phyloP scores from a whole-genome alignment of 2,329 filamentous ascomycete genomes.

The Xylaria sp. region DNA sequence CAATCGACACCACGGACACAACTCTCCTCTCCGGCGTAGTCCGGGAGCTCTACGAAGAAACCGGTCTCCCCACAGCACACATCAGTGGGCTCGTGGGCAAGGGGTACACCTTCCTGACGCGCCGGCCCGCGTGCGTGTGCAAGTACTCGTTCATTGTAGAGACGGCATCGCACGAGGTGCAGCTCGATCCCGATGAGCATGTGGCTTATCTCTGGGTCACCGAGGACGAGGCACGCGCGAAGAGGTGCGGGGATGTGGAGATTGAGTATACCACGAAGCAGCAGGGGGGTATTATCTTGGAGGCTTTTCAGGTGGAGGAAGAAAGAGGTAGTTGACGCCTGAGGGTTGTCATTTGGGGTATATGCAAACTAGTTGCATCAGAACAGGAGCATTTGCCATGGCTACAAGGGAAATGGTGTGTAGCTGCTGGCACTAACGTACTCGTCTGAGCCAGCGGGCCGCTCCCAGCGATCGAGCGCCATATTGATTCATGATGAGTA shows the following conservation, averaged over 20 bases:
- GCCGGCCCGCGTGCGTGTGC: constrained; percentile 31
- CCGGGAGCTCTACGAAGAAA: constrained; percentile 51
- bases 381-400: too few species aligned
- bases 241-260: constrained; percentile 33
- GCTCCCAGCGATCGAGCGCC: too few species aligned
- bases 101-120: constrained; percentile 29
- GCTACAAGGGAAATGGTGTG: too few species aligned
- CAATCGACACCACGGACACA: constrained; percentile 45
- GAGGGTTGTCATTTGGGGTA: not conserved
- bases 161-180: constrained; percentile 37
- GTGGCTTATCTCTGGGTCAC: constrained; percentile 41
- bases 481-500: too few species aligned
- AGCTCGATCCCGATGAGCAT: constrained; percentile 43
- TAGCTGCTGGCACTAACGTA: too few species aligned
- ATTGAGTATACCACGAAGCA: constrained; percentile 35
- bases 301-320: constrained; percentile 34
- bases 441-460: too few species aligned
- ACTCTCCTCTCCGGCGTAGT: constrained; percentile 46
- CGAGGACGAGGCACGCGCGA: constrained; percentile 39
- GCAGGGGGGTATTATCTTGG: constrained; percentile 33
- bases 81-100: constrained; percentile 33
- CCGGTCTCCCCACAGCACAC: constrained; percentile 39
- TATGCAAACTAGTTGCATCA: too few species aligned
- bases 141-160: constrained; percentile 41
- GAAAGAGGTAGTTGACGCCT: constrained; percentile 11